Base-by-base conservation (phyloP, 2,329 filamentous ascomycete genomes). In the Aspergillus sclerotialis region DNA sequence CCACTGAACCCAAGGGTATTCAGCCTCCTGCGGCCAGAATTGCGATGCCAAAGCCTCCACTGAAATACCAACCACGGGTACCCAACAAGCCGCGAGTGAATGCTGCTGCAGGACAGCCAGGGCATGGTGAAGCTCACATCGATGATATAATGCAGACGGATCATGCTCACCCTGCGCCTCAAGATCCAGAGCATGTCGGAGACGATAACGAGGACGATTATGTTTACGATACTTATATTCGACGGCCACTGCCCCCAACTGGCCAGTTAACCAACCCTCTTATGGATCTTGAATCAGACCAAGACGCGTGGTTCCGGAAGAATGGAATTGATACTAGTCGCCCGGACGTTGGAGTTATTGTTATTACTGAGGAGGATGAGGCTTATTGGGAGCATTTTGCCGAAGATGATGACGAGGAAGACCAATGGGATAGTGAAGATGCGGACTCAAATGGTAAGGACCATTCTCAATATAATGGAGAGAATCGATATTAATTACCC, bases 171-270 rank as follows among this genome's bases (percentile, higher is more conserved):
- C 46, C 43, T 21, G 32, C 44, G 30, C 43, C 43, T 6, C 37
- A 42, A 12, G 30, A 28, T 4, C 30, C 37, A 5, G 28, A 33
- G 7, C 29, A 27, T 16, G 35, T 44, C 21, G 38, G 46, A 12
- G 42, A 45, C 8, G 61, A 65, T 14, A 63, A 67, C 7, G 64
- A 67, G 13, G 63, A 64, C 13, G 68, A 69, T n/a, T 80, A 75
- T 50, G 73, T 80, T 37, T 78, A 77, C 53, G 76, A 80, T 46
- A 76, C 73, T 7, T 80, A 79, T 51, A 60, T 78, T 27, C 72
- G 75, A 2, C 62, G 69, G 12, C 60, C 55, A n/a, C 41, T 65
- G 12, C 50, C 57, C 2, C 52, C 56, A n/a, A 39, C 44, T 12
- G 48, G 55, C 7, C 43, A 56, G 29, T 38, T 60, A 37, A 60